phyloP scores from a whole-genome alignment of 192 early-diverging fungal genomes.

The Backusella morwellensis region DNA sequence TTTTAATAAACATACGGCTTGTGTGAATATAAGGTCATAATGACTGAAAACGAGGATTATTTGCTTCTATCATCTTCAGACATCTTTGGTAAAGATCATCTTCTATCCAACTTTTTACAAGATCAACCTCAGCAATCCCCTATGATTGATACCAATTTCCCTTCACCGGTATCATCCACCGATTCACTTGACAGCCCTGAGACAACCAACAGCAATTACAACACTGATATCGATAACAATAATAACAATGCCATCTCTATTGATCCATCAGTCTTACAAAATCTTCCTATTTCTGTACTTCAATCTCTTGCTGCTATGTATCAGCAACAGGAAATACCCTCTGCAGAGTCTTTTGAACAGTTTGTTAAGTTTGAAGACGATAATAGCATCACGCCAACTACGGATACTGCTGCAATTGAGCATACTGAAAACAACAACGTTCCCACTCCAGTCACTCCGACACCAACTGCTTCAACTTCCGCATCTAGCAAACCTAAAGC shows the following conservation, averaged over 20 bases:
- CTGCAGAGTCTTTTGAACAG: constrained; percentile 15
- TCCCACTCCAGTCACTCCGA: neutral
- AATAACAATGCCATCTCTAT: neutral
- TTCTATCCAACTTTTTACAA: constrained; percentile 7
- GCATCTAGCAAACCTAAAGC: constrained; percentile 1
- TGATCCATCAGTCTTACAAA: constrained; percentile 2
- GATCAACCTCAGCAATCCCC: constrained; percentile 7
- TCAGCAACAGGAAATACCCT: constrained; percentile 11
- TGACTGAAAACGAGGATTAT: constrained; percentile 13
- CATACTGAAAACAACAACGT: neutral
- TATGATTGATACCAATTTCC: constrained; percentile 11
- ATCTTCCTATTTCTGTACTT: constrained; percentile 9
- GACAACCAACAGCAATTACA: neutral
- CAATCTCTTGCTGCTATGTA: constrained; percentile 13
- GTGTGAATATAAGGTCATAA: neutral
- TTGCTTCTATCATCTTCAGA: constrained; percentile 7
- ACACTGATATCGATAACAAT: neutral
- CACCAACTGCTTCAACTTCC: neutral
- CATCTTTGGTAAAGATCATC: constrained; percentile 12
- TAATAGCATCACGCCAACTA: neutral
- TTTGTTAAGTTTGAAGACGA: constrained; percentile 33
- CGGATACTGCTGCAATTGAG: neutral
- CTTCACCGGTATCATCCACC: neutral
- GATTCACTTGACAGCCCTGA: constrained; percentile 8
- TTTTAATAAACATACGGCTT: neutral